phyloP scores from a whole-genome alignment of 352 stramenopile species.

The Phytopythium chamaehyphon region DNA sequence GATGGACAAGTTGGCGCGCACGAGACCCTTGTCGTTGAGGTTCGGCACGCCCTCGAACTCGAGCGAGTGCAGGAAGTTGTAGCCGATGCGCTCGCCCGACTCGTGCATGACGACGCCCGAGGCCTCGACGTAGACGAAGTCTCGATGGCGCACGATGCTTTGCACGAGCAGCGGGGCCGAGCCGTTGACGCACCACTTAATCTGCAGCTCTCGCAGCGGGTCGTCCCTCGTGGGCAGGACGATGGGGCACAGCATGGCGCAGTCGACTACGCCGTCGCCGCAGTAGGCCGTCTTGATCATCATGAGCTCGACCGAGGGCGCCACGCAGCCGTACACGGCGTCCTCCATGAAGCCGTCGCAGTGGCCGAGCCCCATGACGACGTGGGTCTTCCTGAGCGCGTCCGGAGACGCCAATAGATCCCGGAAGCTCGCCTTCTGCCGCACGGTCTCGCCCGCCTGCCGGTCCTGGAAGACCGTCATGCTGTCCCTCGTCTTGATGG shows the following conservation, averaged over 20 bases:
- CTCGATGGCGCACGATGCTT: slow-evolving; percentile 38
- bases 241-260: slow-evolving; percentile 32
- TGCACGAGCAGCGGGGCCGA: slow-evolving; percentile 28
- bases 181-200: slow-evolving; percentile 52
- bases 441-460: slow-evolving; percentile 13
- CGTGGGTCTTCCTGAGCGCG: slow-evolving; percentile 20
- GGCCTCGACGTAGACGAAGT: slow-evolving; percentile 49
- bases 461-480: slow-evolving; percentile 25
- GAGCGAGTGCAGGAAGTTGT: slow-evolving; percentile 49
- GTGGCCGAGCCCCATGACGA: slow-evolving; percentile 28
- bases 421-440: slow-evolving; percentile 23
- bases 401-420: slow-evolving; percentile 16
- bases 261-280: slow-evolving; percentile 42
- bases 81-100: slow-evolving; percentile 39
- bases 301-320: slow-evolving; percentile 40
- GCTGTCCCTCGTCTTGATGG: slow-evolving; percentile 23
- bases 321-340: slow-evolving; percentile 48
- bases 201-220: slow-evolving; percentile 30
- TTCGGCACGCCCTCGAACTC: slow-evolving; percentile 32
- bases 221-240: slow-evolving; percentile 20
- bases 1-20: slow-evolving; percentile 43
- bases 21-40: slow-evolving; percentile 20
- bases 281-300: slow-evolving; percentile 49
- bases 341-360: slow-evolving; percentile 41
- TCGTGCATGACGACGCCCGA: slow-evolving; percentile 27